Evolutionary conservation across 2,329 filamentous ascomycete species (phyloP), one percentile per base, ranked within the genome.

Genomic region (Rugonectria rugulosa): DNA sequence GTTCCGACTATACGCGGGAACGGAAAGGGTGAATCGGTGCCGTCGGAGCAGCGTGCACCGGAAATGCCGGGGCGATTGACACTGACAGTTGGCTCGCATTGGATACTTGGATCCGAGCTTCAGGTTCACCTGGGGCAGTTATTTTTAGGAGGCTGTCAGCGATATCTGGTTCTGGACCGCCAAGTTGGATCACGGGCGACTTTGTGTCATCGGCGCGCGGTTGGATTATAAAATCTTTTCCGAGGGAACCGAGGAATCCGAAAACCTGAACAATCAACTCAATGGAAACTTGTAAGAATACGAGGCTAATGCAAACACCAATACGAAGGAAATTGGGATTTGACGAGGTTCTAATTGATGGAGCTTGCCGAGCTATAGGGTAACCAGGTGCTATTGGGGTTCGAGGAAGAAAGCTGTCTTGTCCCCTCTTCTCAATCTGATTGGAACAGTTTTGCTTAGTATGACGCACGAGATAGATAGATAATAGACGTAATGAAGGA

Each of bases 201-300:
- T 44, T 34, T 32, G 41, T 34, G 52, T 45, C 45, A 49, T 26
- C 19, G 31, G 26, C 15, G 15, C 37, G 15, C 21, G 23, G 26
- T 29, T 40, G 24, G 12, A 24, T 45, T 29, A 40, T 55, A 45
- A 50, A 38, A 4, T 38, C 26, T 21, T 20, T 21, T 15, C 52
- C 38, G 44, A 34, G 31, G 27, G 23, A 17, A 37, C 38, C 44
- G 38, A 40, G 23, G 19, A 54, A 17, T 37, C 38, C 44, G 38
- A 40, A 17, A 21, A 54, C 38, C 26, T 19, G 19, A 50, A 34
- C n/a, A n/a, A 34, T 34, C 31, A 19, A n/a, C 20, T 41, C 36
- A 21, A 40, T 37, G 49, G 52, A 55, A 55, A 43, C 40, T 40
- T 7, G 21, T 32, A 45, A 29, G 44, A 49, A n/a, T 31, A 20